Evolutionary conservation across 2,329 filamentous ascomycete species (phyloP).

Genomic region (Colletotrichum lindemuthianum): DNA sequence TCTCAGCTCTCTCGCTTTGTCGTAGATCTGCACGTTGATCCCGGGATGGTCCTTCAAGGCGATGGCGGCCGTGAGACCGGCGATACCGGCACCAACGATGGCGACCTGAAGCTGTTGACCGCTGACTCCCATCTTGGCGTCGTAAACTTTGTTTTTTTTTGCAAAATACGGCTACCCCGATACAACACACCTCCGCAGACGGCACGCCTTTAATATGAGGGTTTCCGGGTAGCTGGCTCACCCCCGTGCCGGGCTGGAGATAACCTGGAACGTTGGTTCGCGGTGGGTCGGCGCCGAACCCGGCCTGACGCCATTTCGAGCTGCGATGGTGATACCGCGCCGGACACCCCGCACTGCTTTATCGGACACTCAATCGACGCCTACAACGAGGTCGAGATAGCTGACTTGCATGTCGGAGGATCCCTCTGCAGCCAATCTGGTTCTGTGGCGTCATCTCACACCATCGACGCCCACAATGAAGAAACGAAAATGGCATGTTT

Average conservation of each 20-base stretch:
- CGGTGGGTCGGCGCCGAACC: constrained; percentile 33
- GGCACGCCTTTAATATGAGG: constrained; percentile 12
- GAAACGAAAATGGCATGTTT: constrained; percentile 22
- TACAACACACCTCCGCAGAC: neutral
- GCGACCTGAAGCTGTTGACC: constrained; percentile 49
- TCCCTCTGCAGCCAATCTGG: constrained; percentile 15
- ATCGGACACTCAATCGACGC: neutral
- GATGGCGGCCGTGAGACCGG: constrained; percentile 58
- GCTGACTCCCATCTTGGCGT: constrained; percentile 1
- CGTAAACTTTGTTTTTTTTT: neutral
- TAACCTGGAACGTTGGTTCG: constrained; percentile 12
- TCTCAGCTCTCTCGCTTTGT: constrained; percentile 56
- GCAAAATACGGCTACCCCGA: neutral
- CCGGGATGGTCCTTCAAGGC: constrained; percentile 53
- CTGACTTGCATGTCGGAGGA: neutral
- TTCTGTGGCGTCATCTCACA: constrained; percentile 4
- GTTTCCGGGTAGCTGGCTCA: neutral
- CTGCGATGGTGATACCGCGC: constrained; percentile 29
- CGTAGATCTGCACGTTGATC: constrained; percentile 60
- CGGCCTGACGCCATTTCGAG: constrained; percentile 32
- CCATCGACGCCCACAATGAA: constrained; percentile 26
- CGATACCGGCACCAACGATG: constrained; percentile 62
- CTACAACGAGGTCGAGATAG: constrained; percentile 11
- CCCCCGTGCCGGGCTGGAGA: constrained; percentile 16
- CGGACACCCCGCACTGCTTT: constrained; percentile 22